Evolutionary conservation across 176 grass and related monocot species (phyloP).

Genomic region (Elymus sibiricus): DNA sequence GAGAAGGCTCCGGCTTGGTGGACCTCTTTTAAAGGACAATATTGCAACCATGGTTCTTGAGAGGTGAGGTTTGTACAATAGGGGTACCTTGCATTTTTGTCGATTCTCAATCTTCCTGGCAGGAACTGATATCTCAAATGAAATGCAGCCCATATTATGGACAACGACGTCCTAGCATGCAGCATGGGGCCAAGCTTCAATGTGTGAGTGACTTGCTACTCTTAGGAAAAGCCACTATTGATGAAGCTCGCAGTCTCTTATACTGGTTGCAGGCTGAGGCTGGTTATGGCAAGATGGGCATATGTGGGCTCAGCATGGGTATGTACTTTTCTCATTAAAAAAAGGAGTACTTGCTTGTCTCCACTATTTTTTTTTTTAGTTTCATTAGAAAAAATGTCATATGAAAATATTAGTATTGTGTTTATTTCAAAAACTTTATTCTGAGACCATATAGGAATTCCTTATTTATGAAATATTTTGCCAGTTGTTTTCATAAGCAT

Average conservation of each 20-base stretch:
- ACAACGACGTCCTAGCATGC: constrained; percentile 80
- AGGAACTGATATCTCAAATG: constrained; percentile 31
- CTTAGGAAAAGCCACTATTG: constrained; percentile 93
- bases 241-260: constrained; percentile 88
- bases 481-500: neutral
- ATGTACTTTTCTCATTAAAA: constrained; percentile 1
- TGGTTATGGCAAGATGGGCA: constrained; percentile 86
- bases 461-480: neutral
- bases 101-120: constrained; percentile 1
- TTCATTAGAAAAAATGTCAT: neutral
- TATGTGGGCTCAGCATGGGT: constrained; percentile 99
- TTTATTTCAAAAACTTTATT: neutral
- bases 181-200: constrained; percentile 74
- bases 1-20: constrained; percentile 81
- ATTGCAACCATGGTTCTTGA: constrained; percentile 99
- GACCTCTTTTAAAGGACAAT: constrained; percentile 84
- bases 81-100: neutral
- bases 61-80: constrained; percentile 58
- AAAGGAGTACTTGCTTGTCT: neutral
- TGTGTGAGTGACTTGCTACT: constrained; percentile 93
- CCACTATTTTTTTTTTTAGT: neutral
- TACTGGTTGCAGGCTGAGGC: constrained; percentile 85
- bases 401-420: neutral
- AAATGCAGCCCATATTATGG: constrained; percentile 88
- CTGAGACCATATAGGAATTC: neutral